A percentile compares a stretch with the other conserved stretches of the same genome.
These are phyloP conservation scores for Amanita inopinata DNA, from an alignment of 768 basidiomycete genomes.

Conservation along the genomic window DNA sequence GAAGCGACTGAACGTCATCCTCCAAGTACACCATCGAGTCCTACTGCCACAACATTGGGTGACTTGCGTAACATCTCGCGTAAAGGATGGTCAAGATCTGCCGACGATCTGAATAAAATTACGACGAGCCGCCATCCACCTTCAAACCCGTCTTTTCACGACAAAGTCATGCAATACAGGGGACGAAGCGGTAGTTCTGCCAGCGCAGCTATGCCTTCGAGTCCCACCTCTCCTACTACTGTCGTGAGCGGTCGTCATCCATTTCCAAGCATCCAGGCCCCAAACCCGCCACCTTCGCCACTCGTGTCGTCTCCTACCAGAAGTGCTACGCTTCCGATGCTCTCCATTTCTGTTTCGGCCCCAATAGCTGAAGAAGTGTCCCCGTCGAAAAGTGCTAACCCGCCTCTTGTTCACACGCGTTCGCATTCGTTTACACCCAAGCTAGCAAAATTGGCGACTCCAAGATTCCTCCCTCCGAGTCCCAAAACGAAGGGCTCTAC, in stretches of 20 bases:
- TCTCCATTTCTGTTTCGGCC: slow-evolving; percentile 35
- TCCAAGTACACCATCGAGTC: slow-evolving; percentile 31
- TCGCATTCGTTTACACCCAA: slow-evolving; percentile 67
- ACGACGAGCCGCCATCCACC: slow-evolving; percentile 25
- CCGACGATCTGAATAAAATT: slow-evolving; percentile 64
- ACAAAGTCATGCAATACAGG: slow-evolving; percentile 59
- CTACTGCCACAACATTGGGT: slow-evolving; percentile 31
- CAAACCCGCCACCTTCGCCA: slow-evolving; percentile 17
- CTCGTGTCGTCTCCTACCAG: slow-evolving; percentile 22
- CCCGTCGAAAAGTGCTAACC: slow-evolving; percentile 14
- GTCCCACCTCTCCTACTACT: slow-evolving; percentile 23
- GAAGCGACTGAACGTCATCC: slow-evolving; percentile 24
- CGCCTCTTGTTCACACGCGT: slow-evolving; percentile 47
- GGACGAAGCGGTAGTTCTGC: slow-evolving; percentile 48
- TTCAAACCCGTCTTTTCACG: slow-evolving; percentile 44
- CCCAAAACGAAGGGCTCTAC: slow-evolving; percentile 50
- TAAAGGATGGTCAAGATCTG: slow-evolving; percentile 72
- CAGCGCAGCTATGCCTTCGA: slow-evolving; percentile 28
- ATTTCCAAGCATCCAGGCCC: slow-evolving; percentile 28
- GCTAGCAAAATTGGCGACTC: slow-evolving; percentile 52
- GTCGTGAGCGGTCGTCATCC: slow-evolving; percentile 27
- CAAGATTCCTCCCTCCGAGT: slow-evolving; percentile 39
- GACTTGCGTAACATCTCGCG: slow-evolving; percentile 64
- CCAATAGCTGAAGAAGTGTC: slow-evolving; percentile 30
- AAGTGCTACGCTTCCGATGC: slow-evolving; percentile 21